Base-by-base conservation (phyloP, 2,329 filamentous ascomycete genomes). In the Septoria linicola region DNA sequence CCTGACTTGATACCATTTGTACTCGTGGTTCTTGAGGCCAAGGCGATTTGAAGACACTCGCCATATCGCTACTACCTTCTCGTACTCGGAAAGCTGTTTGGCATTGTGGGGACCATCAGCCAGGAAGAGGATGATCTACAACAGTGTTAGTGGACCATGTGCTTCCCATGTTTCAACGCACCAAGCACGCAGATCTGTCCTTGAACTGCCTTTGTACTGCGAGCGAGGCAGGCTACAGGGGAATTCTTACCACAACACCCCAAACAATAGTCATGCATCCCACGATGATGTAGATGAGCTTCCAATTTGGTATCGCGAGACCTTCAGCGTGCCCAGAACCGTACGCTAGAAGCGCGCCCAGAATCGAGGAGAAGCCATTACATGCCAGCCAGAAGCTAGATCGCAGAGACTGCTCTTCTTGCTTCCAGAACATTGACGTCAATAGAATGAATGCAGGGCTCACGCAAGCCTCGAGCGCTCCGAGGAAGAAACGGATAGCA, bases 51-150 rank as follows among this genome's bases (percentile, higher is more conserved):
- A 55, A 7, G 68, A 63, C 25, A 71, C 60, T 6, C 69, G 64
- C 51, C 69, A 66, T 17, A 71, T 61, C 52, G 69, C 67, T 13
- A 62, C 50, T 17, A 68, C 60, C 8, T 70, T 81, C 63, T 86
- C 81, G 51, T 81, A 76, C 8, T 75, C 72, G 2, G 69, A 80
- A 47, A 86, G 70, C 51, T 79, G 79, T 34, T 70, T 69, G 2
- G 77, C 77, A 36, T 74, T 76, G 45, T 75, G 72, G 0, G 79
- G 76, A 1, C 69, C 71, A 57, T 80, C 76, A 0, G 79, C 79
- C 11, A 81, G 65, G 47, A 72, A 72, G 57, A 80, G 42, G 32
- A 43, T 21, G 25, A 49, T 50, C 41, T 49, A 17, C 27, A 21
- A 8, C 25, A 16, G 19, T 13, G 20, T 20, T n/a, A 49, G 31